Evolutionary conservation across 202 grass and related monocot species (phyloP), one percentile per base, ranked within the genome.

Genomic region (Hordeum pubiflorum): DNA sequence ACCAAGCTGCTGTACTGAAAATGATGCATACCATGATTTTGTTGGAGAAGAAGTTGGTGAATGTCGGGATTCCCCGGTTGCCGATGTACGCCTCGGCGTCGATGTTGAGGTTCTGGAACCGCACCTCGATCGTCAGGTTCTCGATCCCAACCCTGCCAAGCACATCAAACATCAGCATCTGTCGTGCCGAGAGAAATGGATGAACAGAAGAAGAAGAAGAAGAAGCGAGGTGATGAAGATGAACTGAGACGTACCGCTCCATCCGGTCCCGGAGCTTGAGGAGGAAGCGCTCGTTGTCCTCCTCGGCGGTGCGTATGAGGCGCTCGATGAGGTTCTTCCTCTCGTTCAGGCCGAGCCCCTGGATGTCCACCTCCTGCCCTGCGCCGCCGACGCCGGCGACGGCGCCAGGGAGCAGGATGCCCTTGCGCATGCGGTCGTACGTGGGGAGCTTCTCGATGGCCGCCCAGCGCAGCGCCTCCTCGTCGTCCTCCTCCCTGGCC

Each of bases 381-480:
- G 21, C 60, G 0, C 20, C 83, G 14, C 18, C 75, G 23, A 5
- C 76, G 23, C 21, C 40, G 40, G 40, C 40, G 13, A 60, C 44
- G 65, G n/a, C 66, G 21, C 38, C 66, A 6, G 67, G 40, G 68
- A 71, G 40, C 37, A 97, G 84, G 63, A 98, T 91, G 39, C 92
- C 95, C 79, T 81, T 93, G 79, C 95, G 69, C 90, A 98, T 88
- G 31, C 95, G 88, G 61, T 98, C 90, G 36, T 94, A 98, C 20
- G 95, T 98, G 4, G 92, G 95, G 9, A 98, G 86, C 88, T 80
- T 98, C 92, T 98, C 95, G 72, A 98, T 92, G 33, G 92, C 92
- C 23, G 95, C 95, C 95, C 95, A 98, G 24, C 83, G 89, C 62
- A 98, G 82, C 14, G 95, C 92, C 79, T 98, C 95, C 82, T 98